Evolutionary conservation across 192 early-diverging fungal genomes (phyloP).

Genomic region (Kappamyces sp.): DNA sequence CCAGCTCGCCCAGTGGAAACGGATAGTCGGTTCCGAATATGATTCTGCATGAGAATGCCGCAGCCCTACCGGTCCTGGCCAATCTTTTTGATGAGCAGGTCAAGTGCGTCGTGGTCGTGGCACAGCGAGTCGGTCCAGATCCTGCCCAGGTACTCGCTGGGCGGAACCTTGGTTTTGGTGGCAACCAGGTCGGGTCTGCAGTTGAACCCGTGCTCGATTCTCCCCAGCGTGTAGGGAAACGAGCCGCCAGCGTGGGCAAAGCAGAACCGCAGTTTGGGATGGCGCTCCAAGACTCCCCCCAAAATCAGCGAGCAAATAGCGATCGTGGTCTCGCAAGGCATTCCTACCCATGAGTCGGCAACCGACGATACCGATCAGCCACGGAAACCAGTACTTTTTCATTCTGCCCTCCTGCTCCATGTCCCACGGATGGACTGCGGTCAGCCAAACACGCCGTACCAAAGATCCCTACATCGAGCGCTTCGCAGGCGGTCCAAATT

Average conservation of each 20-base stretch:
- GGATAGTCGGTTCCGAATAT: slow-evolving; percentile 57
- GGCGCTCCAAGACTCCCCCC: slow-evolving; percentile 61
- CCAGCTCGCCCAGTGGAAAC: slow-evolving; percentile 20
- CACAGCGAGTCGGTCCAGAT: slow-evolving; percentile 61
- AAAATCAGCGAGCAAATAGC: slow-evolving; percentile 60
- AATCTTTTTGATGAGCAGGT: slow-evolving; percentile 59
- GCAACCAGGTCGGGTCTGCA: slow-evolving; percentile 61
- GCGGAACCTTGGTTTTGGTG: slow-evolving; percentile 43
- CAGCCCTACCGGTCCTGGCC: slow-evolving; percentile 34
- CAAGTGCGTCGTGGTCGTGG: slow-evolving; percentile 60
- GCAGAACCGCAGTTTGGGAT: slow-evolving; percentile 53
- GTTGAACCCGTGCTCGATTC: slow-evolving; percentile 63
- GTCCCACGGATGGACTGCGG: slow-evolving; percentile 56
- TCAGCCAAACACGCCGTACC: neutral
- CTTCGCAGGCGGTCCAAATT: slow-evolving; percentile 61
- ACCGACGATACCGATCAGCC: slow-evolving; percentile 49
- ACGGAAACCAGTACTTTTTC: slow-evolving; percentile 68
- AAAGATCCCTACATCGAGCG: slow-evolving; percentile 55
- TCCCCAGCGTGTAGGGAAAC: slow-evolving; percentile 57
- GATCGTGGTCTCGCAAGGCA: slow-evolving; percentile 63
- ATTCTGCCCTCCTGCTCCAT: slow-evolving; percentile 52
- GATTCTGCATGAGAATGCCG: slow-evolving; percentile 20
- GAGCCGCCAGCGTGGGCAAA: slow-evolving; percentile 61
- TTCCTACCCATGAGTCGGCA: neutral
- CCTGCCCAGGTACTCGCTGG: slow-evolving; percentile 48